Evolutionary conservation across 1,139 yeast species (phyloP), one percentile per base, ranked within the genome.

Genomic region (Suhomyces taliae): DNA sequence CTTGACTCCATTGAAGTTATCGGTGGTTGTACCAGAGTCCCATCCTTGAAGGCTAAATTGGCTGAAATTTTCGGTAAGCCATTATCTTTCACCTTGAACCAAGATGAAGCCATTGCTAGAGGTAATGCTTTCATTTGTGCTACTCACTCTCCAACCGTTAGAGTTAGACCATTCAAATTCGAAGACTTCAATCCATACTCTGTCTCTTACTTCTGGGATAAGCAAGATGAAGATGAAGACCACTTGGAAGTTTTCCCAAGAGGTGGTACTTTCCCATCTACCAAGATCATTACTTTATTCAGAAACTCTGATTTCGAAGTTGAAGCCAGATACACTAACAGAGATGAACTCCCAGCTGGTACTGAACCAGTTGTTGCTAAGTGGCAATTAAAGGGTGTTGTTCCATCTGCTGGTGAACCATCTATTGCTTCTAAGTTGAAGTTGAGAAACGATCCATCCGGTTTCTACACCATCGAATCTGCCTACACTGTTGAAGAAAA

Each of bases 101-200:
- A 91, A 78, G 99, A 93, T 68, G 99, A 93, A 81, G 97, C 99
- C 54, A 87, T 91, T 69, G 98, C 99, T 53, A 88, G 95, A 73
- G 99, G 99, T 79, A 95, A 96, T 60, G 97, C 99, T 47, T 95
- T 93, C 75, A 89, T 95, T 65, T 93, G 99, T 74, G 99, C 99
- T 60, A 89, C 91, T 75, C 98, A 91, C 81, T 93, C 99, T 31
- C 99, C 99, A 73, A 91, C 97, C 57, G 85, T 93, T 64, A 88
- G 99, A 78, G 99, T 95, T 48, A 87, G 98, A 76, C 97, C 97
- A 61, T 93, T 93, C 86, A 93, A 91, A 76, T 93, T 91, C 66
- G 97, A 93, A 78, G 99, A 93, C 71, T 77, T 85, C 69, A 91
- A 91, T 83, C 87, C 85, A 61, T 82, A 83, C 82, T 83, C 97